Base-by-base conservation (phyloP, 1,139 yeast species). In the Blastobotrys malaysiensis region DNA sequence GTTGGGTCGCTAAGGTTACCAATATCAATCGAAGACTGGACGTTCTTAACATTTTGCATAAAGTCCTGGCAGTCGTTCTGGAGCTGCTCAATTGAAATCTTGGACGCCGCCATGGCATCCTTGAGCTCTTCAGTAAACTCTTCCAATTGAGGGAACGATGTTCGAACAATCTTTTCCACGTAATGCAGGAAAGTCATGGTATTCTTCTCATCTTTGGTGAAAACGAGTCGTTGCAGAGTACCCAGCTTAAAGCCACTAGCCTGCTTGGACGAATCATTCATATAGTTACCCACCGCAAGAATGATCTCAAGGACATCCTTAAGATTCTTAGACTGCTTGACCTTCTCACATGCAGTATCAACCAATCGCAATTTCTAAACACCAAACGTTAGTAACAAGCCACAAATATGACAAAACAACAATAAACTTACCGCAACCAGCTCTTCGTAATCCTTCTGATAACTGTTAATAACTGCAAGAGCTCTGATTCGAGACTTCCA, bases 401-500 rank as follows among this genome's bases (percentile, higher is more conserved):
- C 7, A 43, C 36, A 39, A 24, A 24, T 13, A 14, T 9, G 3
- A 49, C 7, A 49, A 31, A 43, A 45, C 31, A 31, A 31, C 16
- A 31, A 22, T 20, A 14, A 14, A 48, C 57, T 46, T 52, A 54
- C 57, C 52, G 74, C 72, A 16, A 79, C 72, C 47, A 93, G 74
- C 60, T 88, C 95, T 55, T 77, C 73, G 66, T 86, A 88, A 61
- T 90, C 97, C 57, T 81, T 79, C 58, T 84, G 84, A 69, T 83
- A 88, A 0, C 89, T 84, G 54, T 81, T 81, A 3, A 82, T 73
- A 39, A 88, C 74, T 48, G 87, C 69, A 45, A 93, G 73, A 1
- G 95, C 90, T 49, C 89, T 74, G n/a, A 96, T 84, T 60, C 99
- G 76, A 1, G 90, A 80, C 57, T 81, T 79, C 99, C 99, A 93